Percentiles rank a stretch among this genome's conserved stretches.
These are phyloP conservation scores for Dittrichia graveolens DNA, from an alignment of 129 eudicot genomes.

Conservation along the genomic window DNA sequence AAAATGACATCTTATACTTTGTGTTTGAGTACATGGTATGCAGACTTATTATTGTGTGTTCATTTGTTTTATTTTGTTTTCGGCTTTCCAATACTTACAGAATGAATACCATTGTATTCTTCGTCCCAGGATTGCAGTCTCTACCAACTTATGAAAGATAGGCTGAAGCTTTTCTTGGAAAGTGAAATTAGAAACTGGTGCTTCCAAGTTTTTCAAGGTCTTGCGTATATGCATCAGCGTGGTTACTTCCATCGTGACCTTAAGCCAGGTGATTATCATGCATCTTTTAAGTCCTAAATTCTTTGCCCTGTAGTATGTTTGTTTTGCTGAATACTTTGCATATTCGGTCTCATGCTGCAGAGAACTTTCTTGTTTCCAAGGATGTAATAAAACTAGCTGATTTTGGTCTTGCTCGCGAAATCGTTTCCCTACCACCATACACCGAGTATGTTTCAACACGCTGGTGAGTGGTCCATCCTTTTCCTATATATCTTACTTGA, in stretches of 20 bases:
- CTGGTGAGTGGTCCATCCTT: slow-evolving; percentile 58
- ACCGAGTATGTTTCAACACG: slow-evolving; percentile 99
- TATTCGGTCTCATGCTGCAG: slow-evolving; percentile 44
- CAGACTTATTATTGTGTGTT: background rate
- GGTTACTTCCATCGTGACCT: slow-evolving; percentile 99
- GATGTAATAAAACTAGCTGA: slow-evolving; percentile 87
- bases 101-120: background rate
- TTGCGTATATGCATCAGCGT: slow-evolving; percentile 92
- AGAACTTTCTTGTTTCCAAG: slow-evolving; percentile 83
- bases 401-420: slow-evolving; percentile 99
- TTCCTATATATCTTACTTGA: background rate
- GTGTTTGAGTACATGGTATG: slow-evolving; percentile 97
- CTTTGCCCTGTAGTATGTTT: background rate
- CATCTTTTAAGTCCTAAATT: background rate
- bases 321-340: slow-evolving; percentile 23
- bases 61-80: background rate
- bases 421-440: slow-evolving; percentile 77
- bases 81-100: too few relatives aligned
- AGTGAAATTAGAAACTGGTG: slow-evolving; percentile 91
- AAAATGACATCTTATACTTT: slow-evolving; percentile 85
- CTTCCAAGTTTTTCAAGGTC: slow-evolving; percentile 98
- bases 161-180: slow-evolving; percentile 74
- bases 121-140: slow-evolving; percentile 78
- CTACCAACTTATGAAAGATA: slow-evolving; percentile 89
- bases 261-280: slow-evolving; percentile 74